A percentile compares a stretch with the other conserved stretches of the same genome.
Conservation (phyloP, 164 flowering plant species). For the Malania oleifera region DNA sequence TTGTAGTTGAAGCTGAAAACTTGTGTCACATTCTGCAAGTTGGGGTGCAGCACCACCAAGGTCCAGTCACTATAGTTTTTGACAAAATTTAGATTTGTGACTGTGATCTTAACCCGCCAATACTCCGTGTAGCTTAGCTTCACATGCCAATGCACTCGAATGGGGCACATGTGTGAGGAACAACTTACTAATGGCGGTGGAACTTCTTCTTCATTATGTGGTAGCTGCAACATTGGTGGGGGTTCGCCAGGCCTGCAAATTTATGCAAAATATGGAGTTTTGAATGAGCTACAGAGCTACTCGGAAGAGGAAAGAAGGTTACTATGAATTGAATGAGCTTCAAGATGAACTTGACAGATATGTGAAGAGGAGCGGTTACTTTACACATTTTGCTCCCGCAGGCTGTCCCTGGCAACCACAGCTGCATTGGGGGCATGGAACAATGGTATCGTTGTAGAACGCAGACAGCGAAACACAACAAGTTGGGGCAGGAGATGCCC, state of each 20-base stretch:
- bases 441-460: slow-evolving; percentile 53
- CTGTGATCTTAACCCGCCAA: slow-evolving; percentile 75
- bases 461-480: slow-evolving; percentile 81
- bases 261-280: background rate
- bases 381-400: slow-evolving; percentile 37
- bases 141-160: slow-evolving; percentile 81
- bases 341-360: too few relatives aligned
- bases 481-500: slow-evolving; percentile 43
- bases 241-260: slow-evolving; percentile 34
- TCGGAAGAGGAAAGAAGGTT: background rate
- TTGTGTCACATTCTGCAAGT: slow-evolving; percentile 37
- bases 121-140: slow-evolving; percentile 56
- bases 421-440: slow-evolving; percentile 64
- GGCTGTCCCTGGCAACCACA: slow-evolving; percentile 52
- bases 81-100: slow-evolving; percentile 47
- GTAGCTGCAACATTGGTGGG: slow-evolving; percentile 31
- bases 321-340: too few relatives aligned
- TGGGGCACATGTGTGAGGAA: slow-evolving; percentile 74
- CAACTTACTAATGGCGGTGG: slow-evolving; percentile 39
- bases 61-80: slow-evolving; percentile 69
- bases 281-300: background rate
- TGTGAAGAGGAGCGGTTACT: slow-evolving; percentile 24
- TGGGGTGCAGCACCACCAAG: slow-evolving; percentile 68
- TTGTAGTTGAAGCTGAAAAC: slow-evolving; percentile 80
- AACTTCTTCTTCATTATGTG: slow-evolving; percentile 19